These are phyloP conservation scores for Citrullus colocynthis DNA, from an alignment of 306 rosid species.

Conservation along the genomic window DNA sequence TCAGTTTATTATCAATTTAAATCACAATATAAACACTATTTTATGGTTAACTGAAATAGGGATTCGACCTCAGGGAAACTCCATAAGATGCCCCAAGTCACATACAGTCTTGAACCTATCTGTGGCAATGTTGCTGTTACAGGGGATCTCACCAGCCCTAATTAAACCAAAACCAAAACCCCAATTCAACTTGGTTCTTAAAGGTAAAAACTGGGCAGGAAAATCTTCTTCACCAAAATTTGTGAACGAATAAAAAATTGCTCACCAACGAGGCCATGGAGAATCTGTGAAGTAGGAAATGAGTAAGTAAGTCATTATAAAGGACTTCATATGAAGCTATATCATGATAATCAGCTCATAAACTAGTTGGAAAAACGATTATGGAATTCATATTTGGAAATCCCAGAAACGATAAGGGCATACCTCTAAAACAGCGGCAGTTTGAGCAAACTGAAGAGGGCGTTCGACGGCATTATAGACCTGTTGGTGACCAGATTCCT, in stretches of 20 bases:
- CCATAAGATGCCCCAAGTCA: conserved; percentile 80
- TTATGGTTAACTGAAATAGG: neutral
- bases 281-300: conserved; percentile 34
- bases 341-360: neutral
- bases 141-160: conserved; percentile 85
- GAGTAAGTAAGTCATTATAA: neutral
- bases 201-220: neutral
- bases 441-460: conserved; percentile 58
- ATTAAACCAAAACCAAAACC: neutral
- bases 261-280: conserved; percentile 87
- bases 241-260: conserved; percentile 4
- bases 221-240: neutral
- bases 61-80: conserved; percentile 65
- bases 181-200: neutral
- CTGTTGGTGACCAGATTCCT: conserved; percentile 43
- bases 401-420: neutral
- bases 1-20: neutral
- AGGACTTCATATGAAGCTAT: neutral
- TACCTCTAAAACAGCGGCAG: conserved; percentile 78
- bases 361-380: neutral
- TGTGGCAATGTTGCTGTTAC: conserved; percentile 75
- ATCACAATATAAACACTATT: neutral
- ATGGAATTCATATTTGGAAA: neutral
- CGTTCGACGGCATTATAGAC: conserved; percentile 68
- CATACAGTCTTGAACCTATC: conserved; percentile 56